Evolutionary conservation across 73 alveolate genomes (phyloP).

Genomic region (Paraurostyla sp.): DNA sequence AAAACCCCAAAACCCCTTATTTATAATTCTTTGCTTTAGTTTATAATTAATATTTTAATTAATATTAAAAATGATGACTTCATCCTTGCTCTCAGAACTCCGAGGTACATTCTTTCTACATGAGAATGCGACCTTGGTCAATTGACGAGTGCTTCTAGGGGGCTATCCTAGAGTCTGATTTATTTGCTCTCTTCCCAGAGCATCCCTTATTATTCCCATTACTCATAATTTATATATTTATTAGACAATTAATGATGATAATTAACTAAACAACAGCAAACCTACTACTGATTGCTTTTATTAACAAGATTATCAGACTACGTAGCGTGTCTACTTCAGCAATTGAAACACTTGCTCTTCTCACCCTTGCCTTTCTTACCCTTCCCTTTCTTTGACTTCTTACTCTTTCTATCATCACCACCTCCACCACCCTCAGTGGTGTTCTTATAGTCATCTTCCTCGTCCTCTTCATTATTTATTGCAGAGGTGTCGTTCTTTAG

Average conservation of each 20-base stretch:
- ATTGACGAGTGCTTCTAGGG: slow-evolving; percentile 35
- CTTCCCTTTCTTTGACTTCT: neutral
- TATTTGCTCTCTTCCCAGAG: too few relatives aligned
- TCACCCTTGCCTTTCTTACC: neutral
- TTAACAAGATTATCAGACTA: too few relatives aligned
- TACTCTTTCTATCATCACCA: neutral
- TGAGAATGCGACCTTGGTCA: slow-evolving; percentile 28
- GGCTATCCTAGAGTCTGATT: slow-evolving; percentile 43
- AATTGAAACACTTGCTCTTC: too few relatives aligned
- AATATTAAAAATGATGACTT: slow-evolving; percentile 30
- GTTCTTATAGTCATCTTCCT: neutral
- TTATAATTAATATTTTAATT: too few relatives aligned
- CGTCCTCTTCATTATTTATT: slow-evolving; percentile 4
- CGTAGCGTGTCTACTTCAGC: neutral
- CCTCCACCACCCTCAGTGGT: neutral
- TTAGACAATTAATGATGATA: too few relatives aligned
- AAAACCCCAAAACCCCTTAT: too few relatives aligned
- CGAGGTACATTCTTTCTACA: slow-evolving; percentile 13
- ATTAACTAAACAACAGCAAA: too few relatives aligned
- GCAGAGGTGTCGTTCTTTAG: slow-evolving; percentile 3
- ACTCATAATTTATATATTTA: too few relatives aligned
- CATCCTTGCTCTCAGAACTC: slow-evolving; percentile 54
- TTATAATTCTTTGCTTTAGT: too few relatives aligned
- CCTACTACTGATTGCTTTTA: too few relatives aligned
- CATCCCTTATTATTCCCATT: too few relatives aligned